Conservation (phyloP, 73 alveolate species). For the Paramecium caudatum region DNA sequence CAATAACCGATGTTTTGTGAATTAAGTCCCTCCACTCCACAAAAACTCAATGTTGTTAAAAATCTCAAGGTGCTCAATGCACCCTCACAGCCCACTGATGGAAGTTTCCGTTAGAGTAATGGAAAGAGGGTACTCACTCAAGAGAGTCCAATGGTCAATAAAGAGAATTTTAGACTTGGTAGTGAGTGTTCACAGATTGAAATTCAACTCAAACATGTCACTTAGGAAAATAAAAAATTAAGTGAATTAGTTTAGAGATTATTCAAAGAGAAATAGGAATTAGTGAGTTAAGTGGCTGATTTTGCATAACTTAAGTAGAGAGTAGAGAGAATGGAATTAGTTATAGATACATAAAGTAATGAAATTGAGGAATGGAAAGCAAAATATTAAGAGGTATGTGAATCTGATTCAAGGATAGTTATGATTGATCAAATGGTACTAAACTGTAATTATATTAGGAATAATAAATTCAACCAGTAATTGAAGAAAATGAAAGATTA, state of each 20-base stretch:
- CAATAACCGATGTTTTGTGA: not conserved
- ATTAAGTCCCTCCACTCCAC: not conserved
- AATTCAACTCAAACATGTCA: slow-evolving; percentile 18
- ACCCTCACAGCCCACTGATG: not conserved
- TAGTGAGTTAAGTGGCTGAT: not conserved
- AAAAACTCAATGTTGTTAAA: not conserved
- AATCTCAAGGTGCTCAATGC: not conserved
- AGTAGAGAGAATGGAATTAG: slow-evolving; percentile 49
- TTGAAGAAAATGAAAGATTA: slow-evolving; percentile 63
- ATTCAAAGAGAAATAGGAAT: slow-evolving; percentile 21
- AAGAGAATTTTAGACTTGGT: not conserved
- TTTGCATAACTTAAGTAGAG: slow-evolving; percentile 32
- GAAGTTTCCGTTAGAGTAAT: not conserved
- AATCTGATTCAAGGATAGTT: slow-evolving; percentile 21
- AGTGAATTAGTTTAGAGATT: slow-evolving; percentile 1
- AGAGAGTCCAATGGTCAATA: not conserved
- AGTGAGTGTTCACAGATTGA: not conserved
- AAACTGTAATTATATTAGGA: not conserved
- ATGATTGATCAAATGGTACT: slow-evolving; percentile 54
- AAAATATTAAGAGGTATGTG: slow-evolving; percentile 45
- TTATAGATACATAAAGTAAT: slow-evolving; percentile 14
- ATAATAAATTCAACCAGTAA: not conserved
- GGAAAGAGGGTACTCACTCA: not conserved
- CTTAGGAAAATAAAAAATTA: not conserved
- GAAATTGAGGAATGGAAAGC: slow-evolving; percentile 46